Percentiles rank a stretch among this genome's conserved stretches.
phyloP scores from a whole-genome alignment of 805 yeast genomes.

The Suhomyces faveliae region DNA sequence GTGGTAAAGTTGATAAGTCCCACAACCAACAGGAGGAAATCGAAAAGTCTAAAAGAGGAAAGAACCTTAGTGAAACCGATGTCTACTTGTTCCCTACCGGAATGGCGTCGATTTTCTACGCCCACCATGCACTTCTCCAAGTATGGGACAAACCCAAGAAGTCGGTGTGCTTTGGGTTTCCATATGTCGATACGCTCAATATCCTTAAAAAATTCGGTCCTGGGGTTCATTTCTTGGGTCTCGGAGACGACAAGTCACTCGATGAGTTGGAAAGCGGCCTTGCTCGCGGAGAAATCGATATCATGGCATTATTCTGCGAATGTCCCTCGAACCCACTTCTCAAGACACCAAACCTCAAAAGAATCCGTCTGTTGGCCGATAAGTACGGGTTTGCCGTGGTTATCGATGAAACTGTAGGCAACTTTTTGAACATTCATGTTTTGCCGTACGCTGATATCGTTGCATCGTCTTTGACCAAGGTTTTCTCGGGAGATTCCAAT shows the following conservation, averaged over 20 bases:
- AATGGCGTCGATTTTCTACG: slow-evolving; percentile 85
- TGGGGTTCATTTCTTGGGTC: slow-evolving; percentile 82
- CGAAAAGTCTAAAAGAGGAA: slow-evolving; percentile 28
- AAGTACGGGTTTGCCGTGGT: slow-evolving; percentile 74
- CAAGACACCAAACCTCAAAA: slow-evolving; percentile 73
- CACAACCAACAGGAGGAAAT: slow-evolving; percentile 25
- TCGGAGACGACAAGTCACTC: slow-evolving; percentile 72
- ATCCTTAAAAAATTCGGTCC: slow-evolving; percentile 88
- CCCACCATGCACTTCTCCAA: slow-evolving; percentile 59
- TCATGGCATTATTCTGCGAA: slow-evolving; percentile 83
- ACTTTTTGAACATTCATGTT: slow-evolving; percentile 78
- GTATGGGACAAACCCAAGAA: slow-evolving; percentile 37
- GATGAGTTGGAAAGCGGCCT: slow-evolving; percentile 63
- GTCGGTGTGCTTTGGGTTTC: slow-evolving; percentile 93
- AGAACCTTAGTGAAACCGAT: slow-evolving; percentile 51
- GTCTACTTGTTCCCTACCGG: slow-evolving; percentile 88
- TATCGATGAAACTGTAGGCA: slow-evolving; percentile 94
- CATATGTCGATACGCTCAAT: slow-evolving; percentile 89
- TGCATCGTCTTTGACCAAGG: slow-evolving; percentile 84
- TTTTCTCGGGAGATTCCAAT: slow-evolving; percentile 91
- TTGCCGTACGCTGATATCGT: slow-evolving; percentile 83
- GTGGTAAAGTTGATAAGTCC: slow-evolving; percentile 56
- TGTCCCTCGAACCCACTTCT: slow-evolving; percentile 94
- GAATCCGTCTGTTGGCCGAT: slow-evolving; percentile 64
- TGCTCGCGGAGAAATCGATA: slow-evolving; percentile 51